Evolutionary conservation across 169 alveolate genomes (phyloP).

Genomic region (Eimeria tenella): DNA sequence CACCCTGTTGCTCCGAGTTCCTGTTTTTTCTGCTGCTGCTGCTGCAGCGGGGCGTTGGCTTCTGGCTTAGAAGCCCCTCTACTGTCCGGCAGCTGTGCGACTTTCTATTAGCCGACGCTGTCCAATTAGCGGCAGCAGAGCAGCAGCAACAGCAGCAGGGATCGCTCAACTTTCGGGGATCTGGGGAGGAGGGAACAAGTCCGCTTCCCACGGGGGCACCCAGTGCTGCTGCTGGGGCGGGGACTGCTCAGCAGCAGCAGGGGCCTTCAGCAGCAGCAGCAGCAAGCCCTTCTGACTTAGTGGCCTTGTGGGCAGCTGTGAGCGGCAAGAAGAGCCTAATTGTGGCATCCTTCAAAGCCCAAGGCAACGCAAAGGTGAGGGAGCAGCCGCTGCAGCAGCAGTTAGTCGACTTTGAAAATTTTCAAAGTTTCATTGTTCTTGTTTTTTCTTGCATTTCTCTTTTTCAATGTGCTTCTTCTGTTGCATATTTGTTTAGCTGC

Average conservation of each 20-base stretch:
- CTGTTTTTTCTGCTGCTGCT: not conserved
- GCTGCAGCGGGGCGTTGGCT: constrained; percentile 73
- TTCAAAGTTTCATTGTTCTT: not conserved
- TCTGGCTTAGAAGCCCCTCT: constrained; percentile 56
- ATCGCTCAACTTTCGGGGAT: too few relatives aligned
- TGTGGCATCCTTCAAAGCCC: constrained; percentile 9
- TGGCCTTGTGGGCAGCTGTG: constrained; percentile 55
- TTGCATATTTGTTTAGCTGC: not conserved
- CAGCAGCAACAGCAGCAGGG: constrained; percentile 30
- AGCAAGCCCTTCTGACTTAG: not conserved
- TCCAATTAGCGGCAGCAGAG: constrained; percentile 53
- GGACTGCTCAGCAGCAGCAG: not conserved
- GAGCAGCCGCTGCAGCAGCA: not conserved
- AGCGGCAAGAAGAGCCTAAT: constrained; percentile 47
- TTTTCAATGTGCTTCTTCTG: not conserved
- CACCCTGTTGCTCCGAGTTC: not conserved
- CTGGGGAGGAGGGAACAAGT: not conserved
- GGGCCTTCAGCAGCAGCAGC: not conserved
- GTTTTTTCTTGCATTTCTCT: not conserved
- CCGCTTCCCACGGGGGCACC: not conserved
- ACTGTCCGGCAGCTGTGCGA: constrained; percentile 36
- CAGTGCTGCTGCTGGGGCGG: too few relatives aligned
- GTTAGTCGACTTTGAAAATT: not conserved
- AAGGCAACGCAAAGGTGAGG: constrained; percentile 11
- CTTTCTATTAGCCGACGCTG: constrained; percentile 40